These are phyloP conservation scores for Solanum peruvianum DNA, from an alignment of 257 asterid genomes.

Conservation along the genomic window DNA sequence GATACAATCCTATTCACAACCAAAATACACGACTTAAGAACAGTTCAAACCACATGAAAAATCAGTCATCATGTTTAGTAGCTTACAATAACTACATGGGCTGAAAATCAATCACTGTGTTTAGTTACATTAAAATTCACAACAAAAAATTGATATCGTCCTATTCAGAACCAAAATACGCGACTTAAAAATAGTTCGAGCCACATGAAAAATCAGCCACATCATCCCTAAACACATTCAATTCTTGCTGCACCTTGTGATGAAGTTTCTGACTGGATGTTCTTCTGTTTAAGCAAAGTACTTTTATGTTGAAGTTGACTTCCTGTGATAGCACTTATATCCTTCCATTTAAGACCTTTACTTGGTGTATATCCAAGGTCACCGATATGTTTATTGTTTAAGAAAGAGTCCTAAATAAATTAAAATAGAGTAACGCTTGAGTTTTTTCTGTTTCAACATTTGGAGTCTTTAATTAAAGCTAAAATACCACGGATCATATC, in stretches of 20 bases:
- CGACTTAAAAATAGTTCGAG: too few species aligned
- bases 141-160: not conserved
- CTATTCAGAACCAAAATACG: not conserved
- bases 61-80: not conserved
- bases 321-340: too few species aligned
- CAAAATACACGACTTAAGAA: not conserved
- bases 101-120: not conserved
- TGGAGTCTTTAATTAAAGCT: slow-evolving; percentile 74
- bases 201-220: too few species aligned
- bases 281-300: too few species aligned
- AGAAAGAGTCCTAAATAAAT: not conserved
- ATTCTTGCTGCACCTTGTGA: too few species aligned
- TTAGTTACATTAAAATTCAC: not conserved
- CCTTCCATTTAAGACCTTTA: too few species aligned
- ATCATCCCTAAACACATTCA: too few species aligned
- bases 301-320: too few species aligned
- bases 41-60: not conserved
- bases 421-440: not conserved
- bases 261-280: too few species aligned
- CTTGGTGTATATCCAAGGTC: too few species aligned
- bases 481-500: slow-evolving; percentile 81
- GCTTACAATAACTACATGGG: not conserved
- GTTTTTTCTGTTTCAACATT: slow-evolving; percentile 46
- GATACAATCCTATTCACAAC: not conserved
- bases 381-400: not conserved